Evolutionary conservation across 2,329 filamentous ascomycete species (phyloP).

Genomic region (Fusarium lateritium): DNA sequence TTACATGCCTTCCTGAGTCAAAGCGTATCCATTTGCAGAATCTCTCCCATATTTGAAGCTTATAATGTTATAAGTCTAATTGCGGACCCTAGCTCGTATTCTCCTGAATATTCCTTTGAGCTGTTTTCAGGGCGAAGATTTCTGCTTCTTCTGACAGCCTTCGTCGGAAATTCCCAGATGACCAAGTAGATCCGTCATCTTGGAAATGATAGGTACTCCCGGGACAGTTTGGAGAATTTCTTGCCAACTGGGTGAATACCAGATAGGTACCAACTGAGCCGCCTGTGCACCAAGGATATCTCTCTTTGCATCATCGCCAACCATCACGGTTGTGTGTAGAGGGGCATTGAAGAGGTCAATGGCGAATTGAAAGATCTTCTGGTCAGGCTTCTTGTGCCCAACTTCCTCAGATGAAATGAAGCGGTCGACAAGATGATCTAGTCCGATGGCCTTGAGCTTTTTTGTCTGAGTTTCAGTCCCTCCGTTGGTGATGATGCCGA

Average conservation of each 20-base stretch:
- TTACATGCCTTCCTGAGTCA: too few relatives aligned
- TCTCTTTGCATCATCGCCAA: constrained; percentile 17
- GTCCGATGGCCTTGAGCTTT: constrained; percentile 16
- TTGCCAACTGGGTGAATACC: constrained; percentile 1
- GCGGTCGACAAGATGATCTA: constrained; percentile 5
- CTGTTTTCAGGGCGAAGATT: too few relatives aligned
- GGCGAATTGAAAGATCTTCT: constrained; percentile 11
- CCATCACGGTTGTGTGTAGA: constrained; percentile 4
- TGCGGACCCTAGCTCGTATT: too few relatives aligned
- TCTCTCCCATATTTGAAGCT: too few relatives aligned
- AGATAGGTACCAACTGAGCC: constrained; percentile 4
- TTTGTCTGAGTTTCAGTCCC: constrained; percentile 2
- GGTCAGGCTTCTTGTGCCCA: constrained; percentile 16
- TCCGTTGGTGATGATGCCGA: constrained; percentile 19
- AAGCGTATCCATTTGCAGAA: too few relatives aligned
- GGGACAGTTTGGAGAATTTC: rapidly evolving
- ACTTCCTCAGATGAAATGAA: constrained; percentile 26
- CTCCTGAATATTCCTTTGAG: too few relatives aligned
- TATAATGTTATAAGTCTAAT: too few relatives aligned
- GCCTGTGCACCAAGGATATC: constrained; percentile 24
- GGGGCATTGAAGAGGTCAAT: neutral
- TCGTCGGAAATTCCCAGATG: neutral
- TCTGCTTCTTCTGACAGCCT: too few relatives aligned
- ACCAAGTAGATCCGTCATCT: constrained; percentile 6
- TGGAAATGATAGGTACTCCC: constrained; percentile 4